These are phyloP conservation scores for Backusella tuberculispora DNA, from an alignment of 192 early-diverging fungal species.

Conservation along the genomic window DNA sequence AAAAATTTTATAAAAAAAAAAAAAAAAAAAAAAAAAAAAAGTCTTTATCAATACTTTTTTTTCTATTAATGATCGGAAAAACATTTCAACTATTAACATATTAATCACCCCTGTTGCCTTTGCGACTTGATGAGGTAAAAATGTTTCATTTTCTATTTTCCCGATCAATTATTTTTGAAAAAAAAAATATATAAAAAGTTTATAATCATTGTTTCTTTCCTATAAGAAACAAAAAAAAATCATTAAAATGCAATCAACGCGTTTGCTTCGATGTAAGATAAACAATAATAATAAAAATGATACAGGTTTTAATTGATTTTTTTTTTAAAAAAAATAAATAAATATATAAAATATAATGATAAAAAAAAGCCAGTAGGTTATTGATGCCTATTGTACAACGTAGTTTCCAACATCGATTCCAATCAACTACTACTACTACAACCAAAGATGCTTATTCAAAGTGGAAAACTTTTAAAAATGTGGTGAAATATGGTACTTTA, in stretches of 20 bases:
- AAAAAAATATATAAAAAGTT: neutral
- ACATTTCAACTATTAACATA: neutral
- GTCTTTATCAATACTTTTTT: neutral
- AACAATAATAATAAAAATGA: neutral
- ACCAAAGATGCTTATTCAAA: neutral
- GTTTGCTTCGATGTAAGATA: conserved; percentile 11
- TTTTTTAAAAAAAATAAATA: neutral
- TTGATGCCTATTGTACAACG: neutral
- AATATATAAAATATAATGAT: neutral
- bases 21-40: neutral
- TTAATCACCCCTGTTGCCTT: neutral
- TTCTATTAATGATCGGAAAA: neutral
- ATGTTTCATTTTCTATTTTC: conserved; percentile 5
- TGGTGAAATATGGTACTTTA: neutral
- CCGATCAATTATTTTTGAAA: neutral
- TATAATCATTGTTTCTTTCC: neutral
- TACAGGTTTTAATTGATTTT: neutral
- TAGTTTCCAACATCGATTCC: conserved; percentile 6
- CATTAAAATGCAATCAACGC: conserved; percentile 1
- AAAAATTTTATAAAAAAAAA: neutral
- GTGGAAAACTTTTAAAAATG: conserved; percentile 17
- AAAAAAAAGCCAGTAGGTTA: neutral
- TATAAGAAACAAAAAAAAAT: too few relatives aligned
- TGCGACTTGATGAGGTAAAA: neutral
- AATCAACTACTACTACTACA: neutral